Base-by-base conservation (phyloP, 192 early-diverging fungal genomes). In the Backusella parvicylindrica region DNA sequence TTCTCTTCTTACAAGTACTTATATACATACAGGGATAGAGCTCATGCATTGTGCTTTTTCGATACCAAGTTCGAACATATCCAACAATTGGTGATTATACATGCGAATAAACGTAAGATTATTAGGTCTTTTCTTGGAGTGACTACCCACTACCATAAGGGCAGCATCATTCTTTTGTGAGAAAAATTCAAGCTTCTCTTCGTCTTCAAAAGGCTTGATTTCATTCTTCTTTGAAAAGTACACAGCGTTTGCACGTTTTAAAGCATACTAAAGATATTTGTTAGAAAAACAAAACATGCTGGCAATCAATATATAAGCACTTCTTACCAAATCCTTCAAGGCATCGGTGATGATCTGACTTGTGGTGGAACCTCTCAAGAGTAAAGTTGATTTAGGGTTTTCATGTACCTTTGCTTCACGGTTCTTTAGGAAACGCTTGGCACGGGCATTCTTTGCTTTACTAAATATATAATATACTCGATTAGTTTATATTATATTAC, bases 61-160 rank as follows among this genome's bases (percentile, higher is more conserved):
- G 18, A 99, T 87, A 7, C 94, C 94, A 41, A 99, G 79, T 82
- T 99, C 98, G 41, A 97, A 81, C 95, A 98, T 97, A 76, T 99
- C 97, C 74, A 99, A 83, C 49, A 99, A 80, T 78, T 96, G 92
- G 82, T 95, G 87, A 79, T 99, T 92, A 86, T 97, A 99, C 84
- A 91, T 96, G 31, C 98, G 90, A 9, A 91, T 91, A 72, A 99
- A 90, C 2, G 92, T 89, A 72, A 99, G 83, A 81, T 97, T 98
- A 79, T 98, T 91, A 23, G 98, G 97, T 70, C 97, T 87, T 83
- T 99, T 99, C 84, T 99, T 99, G 72, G 91, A 92, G 83, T 98
- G 97, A 41, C 89, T 91, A 64, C 94, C 97, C 28, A 98, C 82
- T 43, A 96, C 91, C 74, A 98, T 92, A 26, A 98, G 85, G 1